These are phyloP conservation scores for Candida morakotiae DNA, from an alignment of 805 yeast species.

Conservation along the genomic window DNA sequence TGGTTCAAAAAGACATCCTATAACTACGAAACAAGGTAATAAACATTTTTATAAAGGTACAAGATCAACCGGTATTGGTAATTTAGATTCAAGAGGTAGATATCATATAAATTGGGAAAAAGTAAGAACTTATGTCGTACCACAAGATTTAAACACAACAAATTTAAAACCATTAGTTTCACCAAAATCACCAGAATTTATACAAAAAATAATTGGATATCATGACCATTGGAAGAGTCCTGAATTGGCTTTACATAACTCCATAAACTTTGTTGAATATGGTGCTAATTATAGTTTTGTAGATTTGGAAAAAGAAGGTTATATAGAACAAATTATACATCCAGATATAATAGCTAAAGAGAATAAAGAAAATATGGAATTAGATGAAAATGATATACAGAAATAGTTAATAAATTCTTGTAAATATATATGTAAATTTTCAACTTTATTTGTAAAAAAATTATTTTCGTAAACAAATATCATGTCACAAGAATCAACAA, in stretches of 20 bases:
- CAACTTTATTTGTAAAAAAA: no score
- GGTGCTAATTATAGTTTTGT: slow-evolving; percentile 49
- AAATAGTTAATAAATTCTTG: neutral
- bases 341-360: slow-evolving; percentile 17
- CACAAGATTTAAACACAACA: slow-evolving; percentile 39
- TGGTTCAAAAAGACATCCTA: slow-evolving; percentile 79
- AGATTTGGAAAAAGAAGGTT: slow-evolving; percentile 32
- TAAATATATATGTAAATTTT: slow-evolving; percentile 5
- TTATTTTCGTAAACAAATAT: no score
- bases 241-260: slow-evolving; percentile 63
- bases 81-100: slow-evolving; percentile 65
- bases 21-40: slow-evolving; percentile 92
- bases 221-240: slow-evolving; percentile 70
- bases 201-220: slow-evolving; percentile 68
- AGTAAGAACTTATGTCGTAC: slow-evolving; percentile 89
- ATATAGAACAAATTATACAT: slow-evolving; percentile 34
- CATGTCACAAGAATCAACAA: slow-evolving; percentile 5
- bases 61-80: slow-evolving; percentile 89
- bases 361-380: slow-evolving; percentile 7
- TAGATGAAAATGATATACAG: slow-evolving; percentile 1
- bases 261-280: slow-evolving; percentile 69
- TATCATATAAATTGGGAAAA: slow-evolving; percentile 78
- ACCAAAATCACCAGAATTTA: slow-evolving; percentile 64
- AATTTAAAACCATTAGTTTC: slow-evolving; percentile 74
- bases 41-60: slow-evolving; percentile 95